Evolutionary conservation across 139 green algal species (phyloP).

Genomic region (Chlorella sorokiniana): DNA sequence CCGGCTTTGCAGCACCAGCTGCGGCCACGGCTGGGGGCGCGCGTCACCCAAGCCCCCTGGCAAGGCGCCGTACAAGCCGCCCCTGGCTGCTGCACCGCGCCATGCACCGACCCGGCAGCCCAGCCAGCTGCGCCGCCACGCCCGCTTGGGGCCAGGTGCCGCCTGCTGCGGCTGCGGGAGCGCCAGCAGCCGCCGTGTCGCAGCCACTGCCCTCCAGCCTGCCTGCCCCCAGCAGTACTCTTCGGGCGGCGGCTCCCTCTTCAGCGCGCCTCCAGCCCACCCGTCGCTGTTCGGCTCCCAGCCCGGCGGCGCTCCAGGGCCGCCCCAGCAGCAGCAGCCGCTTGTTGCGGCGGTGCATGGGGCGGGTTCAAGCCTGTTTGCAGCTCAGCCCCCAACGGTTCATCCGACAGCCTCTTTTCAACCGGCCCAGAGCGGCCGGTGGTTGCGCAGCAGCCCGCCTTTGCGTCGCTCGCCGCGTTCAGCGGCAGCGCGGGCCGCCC

Average conservation of each 20-base stretch:
- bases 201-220: not conserved
- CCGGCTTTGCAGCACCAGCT: not conserved
- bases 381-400: not conserved
- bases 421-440: too few species aligned
- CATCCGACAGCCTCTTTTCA: not conserved
- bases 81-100: too few species aligned
- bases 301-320: too few species aligned
- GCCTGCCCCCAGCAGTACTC: not conserved
- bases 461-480: conserved; percentile 21
- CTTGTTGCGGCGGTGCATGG: not conserved
- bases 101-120: too few species aligned
- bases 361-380: not conserved
- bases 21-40: too few species aligned
- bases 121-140: too few species aligned
- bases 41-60: too few species aligned
- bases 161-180: not conserved
- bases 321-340: not conserved
- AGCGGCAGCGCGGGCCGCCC: not conserved
- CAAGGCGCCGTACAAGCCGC: too few species aligned
- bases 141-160: not conserved
- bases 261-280: too few species aligned
- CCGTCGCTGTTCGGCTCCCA: too few species aligned
- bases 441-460: conserved; percentile 11
- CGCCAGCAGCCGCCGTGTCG: not conserved
- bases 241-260: not conserved